Base-by-base conservation (phyloP, 1,284 basidiomycete species). In the Rhodotorula sp. region DNA sequence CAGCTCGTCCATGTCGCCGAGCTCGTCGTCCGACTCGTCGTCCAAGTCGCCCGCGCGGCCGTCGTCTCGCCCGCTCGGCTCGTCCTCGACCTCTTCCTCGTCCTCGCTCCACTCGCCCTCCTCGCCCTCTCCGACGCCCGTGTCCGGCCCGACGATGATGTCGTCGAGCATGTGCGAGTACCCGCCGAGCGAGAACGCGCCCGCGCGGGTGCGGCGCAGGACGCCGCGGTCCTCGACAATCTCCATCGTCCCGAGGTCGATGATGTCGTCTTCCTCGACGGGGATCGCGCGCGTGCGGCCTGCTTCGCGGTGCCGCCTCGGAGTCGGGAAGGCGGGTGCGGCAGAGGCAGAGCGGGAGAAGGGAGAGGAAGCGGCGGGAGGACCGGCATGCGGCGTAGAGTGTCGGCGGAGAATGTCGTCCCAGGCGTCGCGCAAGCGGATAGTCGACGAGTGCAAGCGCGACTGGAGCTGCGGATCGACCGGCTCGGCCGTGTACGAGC, bases 251-350 rank as follows among this genome's bases (percentile, higher is more conserved):
- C 23, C 10, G 7, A 73, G 57, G 46, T 73, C 66, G 68, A 73
- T 73, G 27, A 73, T 73, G 66, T 73, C 72, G 66, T 73, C 72
- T 44, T 70, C 65, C 17, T 70, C 72, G 34, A 70, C 52, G 10
- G 68, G 68, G 41, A 73, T 60, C 23, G 71, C 71, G 25, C 71
- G 57, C n/a, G 65, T 73, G n/a, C 54, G 42, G 2, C 71, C 71
- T 7, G 62, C 50, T 0, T 53, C 58, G n/a, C 25, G 41, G 21
- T 41, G 41, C 44, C 25, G 19, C 9, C 27, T 13, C 2, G 52
- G 17, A 0, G 52, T 4, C 2, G 54, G 8, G 2, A 27, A 10
- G 14, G n/a, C 44, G 7, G 25, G 46, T 8, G 27, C n/a, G 3
- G 49, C 50, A 12, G n/a, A 34, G 27, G 25, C 16, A 19, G 34